Base-by-base conservation (phyloP, 768 basidiomycete genomes). In the Mycena indigotica region DNA sequence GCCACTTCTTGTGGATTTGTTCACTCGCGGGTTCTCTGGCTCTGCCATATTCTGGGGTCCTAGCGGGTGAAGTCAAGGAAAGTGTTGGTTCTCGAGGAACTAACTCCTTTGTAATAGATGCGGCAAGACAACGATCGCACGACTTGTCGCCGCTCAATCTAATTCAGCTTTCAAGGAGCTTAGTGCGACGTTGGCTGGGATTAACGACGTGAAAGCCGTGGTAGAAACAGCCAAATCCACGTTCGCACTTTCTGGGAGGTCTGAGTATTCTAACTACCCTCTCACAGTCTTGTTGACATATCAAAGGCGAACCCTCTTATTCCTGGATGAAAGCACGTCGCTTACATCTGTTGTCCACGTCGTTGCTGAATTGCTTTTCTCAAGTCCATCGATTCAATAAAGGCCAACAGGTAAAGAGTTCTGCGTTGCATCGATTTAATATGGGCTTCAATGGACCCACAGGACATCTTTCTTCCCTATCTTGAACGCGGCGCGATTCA, bases 381-480 rank as follows among this genome's bases (percentile, higher is more conserved):
- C 8, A 35, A 26, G 17, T 40, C 25, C n/a, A 15, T 25, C 28
- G 29, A 12, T 15, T 16, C 19, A 0, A 12, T 28, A 26, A 4
- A n/a, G 39, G 16, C 15, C 23, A 19, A n/a, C 16, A 17, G 17
- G n/a, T 24, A 8, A 28, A 39, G 19, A 55, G 12, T 12, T 28
- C 17, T 5, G 40, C 28, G 5, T 44, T 94, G 15, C 92, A 93
- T 72, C 84, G 89, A 0, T 91, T 89, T 66, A 88, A 83, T 67
- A 87, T 83, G 64, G 73, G 82, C 6, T 86, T 88, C 58, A 89
- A 91, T 71, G 87, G 86, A 55, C 12, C 19, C 55, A 21, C 62
- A 90, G 83, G 91, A 93, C 64, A 76, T 90, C 12, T 91, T 94
- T 70, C 76, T 94, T 13, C 92, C 92, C 0, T 91, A 82, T 60